Evolutionary conservation across 2,329 filamentous ascomycete genomes (phyloP), one percentile per base, ranked within the genome.

Genomic region (Hypoxylon sp.): DNA sequence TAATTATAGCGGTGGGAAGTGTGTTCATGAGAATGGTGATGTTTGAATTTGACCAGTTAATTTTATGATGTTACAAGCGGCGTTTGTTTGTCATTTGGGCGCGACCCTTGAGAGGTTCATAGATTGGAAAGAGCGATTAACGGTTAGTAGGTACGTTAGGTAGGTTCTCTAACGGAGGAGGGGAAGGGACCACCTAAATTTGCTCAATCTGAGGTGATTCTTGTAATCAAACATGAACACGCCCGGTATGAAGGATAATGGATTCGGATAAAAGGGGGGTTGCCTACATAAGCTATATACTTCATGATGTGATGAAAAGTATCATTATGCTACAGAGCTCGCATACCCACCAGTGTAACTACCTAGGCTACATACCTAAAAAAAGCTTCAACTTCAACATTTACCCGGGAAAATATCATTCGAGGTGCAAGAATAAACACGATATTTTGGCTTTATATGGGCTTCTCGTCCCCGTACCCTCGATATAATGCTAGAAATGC

Each of bases 41-140:
- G 17, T 38, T 41, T 21, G 41, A 46, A 38, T 28, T 23, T 45
- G 41, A 34, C 17, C 17, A 17, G 17, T 19, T 19, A 10, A 51
- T 28, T 45, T 25, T 32, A 34, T 49, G 41, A 25, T 14, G 23
- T 28, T 36, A 2, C 28, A 30, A 6, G 6, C 9, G 11, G 28
- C 50, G 48, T 66, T 65, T 53, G 48, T 43, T 62, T 28, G 28
- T 36, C 28, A 14, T 48, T 51, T 28, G 9, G 45, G 63, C 50
- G 51, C 41, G 51, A 57, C 63, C 9, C 45, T 59, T 6, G 10
- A 9, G 19, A 36, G 21, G 41, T 17, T 38, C 17, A 38, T 17
- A 23, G 28, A 14, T 43, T 30, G 36, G 48, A 41, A 59, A 58
- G 5, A 7, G 36, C 48, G 14, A 51, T 19, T 14, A 45, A 25